Evolutionary conservation across 1,284 basidiomycete genomes (phyloP).

Genomic region (Volvariella surrecta): DNA sequence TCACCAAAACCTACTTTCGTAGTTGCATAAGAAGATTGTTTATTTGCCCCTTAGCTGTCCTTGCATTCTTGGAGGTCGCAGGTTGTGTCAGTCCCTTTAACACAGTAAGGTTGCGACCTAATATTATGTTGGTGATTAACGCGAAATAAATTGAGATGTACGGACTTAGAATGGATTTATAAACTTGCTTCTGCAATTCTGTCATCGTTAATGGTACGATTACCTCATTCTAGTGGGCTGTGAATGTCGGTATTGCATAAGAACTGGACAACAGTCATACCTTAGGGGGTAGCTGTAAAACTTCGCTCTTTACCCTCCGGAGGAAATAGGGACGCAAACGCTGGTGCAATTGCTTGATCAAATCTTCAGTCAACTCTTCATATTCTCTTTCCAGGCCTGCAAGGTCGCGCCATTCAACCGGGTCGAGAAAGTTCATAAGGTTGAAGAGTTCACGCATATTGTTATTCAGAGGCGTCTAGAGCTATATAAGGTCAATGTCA

Average conservation of each 20-base stretch:
- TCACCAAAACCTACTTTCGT: conserved; percentile 71
- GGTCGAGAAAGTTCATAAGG: conserved; percentile 89
- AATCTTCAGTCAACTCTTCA: conserved; percentile 69
- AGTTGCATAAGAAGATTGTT: conserved; percentile 85
- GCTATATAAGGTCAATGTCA: conserved; percentile 7
- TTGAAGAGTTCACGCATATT: conserved; percentile 94
- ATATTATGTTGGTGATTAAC: background rate
- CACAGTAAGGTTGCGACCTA: conserved; percentile 63
- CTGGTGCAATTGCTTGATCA: conserved; percentile 72
- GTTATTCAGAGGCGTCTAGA: conserved; percentile 90
- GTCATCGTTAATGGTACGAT: conserved; percentile 92
- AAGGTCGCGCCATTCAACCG: conserved; percentile 66
- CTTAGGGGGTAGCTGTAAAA: conserved; percentile 88
- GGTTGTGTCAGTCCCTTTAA: conserved; percentile 49
- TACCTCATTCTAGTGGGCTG: conserved; percentile 58
- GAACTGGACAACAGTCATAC: conserved; percentile 28
- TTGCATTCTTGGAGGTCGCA: conserved; percentile 21
- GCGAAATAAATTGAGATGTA: conserved; percentile 2
- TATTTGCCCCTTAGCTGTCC: conserved; percentile 37
- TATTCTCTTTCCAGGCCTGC: conserved; percentile 64
- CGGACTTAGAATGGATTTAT: conserved; percentile 74
- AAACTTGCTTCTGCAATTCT: conserved; percentile 84
- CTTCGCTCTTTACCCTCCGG: conserved; percentile 88
- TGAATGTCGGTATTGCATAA: background rate
- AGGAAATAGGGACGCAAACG: conserved; percentile 86